Evolutionary conservation across 345 rosid species (phyloP).

Genomic region (Salix udensis): DNA sequence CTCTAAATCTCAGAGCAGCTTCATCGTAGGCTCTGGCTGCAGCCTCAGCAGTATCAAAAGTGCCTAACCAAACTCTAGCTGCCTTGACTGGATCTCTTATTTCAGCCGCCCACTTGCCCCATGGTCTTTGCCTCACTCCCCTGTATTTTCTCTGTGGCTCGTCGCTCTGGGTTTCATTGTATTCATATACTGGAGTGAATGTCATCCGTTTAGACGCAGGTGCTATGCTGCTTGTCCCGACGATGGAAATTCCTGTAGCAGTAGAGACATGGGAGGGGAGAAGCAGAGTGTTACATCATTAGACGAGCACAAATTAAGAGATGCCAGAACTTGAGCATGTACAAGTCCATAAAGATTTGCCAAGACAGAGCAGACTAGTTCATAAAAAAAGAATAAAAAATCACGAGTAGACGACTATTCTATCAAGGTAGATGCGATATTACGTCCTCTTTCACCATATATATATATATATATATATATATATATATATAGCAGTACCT

Average conservation of each 20-base stretch:
- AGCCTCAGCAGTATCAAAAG: constrained; percentile 80
- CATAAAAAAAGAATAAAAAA: no score
- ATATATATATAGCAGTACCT: no score
- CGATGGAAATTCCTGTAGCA: constrained; percentile 20
- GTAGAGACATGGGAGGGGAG: constrained; percentile 2
- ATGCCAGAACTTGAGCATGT: background rate
- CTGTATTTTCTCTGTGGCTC: constrained; percentile 64
- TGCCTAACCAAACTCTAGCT: constrained; percentile 87
- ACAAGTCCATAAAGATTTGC: background rate
- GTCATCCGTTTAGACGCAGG: constrained; percentile 8
- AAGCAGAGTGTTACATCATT: background rate
- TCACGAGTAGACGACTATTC: background rate
- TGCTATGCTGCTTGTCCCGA: constrained; percentile 18
- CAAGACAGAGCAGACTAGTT: background rate
- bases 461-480: no score
- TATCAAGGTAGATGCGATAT: background rate
- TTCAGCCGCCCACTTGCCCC: constrained; percentile 99
- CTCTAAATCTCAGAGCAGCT: constrained; percentile 80
- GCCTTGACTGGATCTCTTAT: constrained; percentile 88
- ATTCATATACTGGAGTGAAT: constrained; percentile 37
- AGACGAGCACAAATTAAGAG: background rate
- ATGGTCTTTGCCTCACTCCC: constrained; percentile 88
- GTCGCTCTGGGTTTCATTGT: constrained; percentile 5
- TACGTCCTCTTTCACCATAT: background rate
- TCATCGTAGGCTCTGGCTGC: constrained; percentile 88